phyloP scores from a whole-genome alignment of 176 grass and related monocot species.

The Phyllostachys edulis region DNA sequence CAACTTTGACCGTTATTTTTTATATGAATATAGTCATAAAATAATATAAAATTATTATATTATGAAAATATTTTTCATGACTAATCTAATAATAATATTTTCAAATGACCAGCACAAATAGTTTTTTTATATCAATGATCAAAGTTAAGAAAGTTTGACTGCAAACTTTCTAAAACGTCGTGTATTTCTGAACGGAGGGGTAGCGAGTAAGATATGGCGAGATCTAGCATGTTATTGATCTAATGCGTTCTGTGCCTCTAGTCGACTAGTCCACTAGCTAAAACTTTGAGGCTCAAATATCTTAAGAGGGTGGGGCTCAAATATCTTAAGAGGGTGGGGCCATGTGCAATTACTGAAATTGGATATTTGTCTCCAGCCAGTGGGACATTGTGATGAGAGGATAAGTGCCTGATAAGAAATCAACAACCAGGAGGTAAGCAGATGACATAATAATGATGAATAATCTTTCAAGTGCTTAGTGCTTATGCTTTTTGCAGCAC shows the following conservation, averaged over 20 bases:
- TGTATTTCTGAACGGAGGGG: no score
- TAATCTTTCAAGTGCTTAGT: not conserved
- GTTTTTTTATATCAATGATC: no score
- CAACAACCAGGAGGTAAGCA: not conserved
- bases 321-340: not conserved
- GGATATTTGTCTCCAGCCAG: slow-evolving; percentile 13
- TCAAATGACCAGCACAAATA: no score
- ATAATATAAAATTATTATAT: no score
- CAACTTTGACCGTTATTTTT: no score
- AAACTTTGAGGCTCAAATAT: slow-evolving; percentile 13
- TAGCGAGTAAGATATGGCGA: slow-evolving; percentile 17
- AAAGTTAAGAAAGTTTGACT: no score
- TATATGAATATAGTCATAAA: no score
- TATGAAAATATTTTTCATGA: no score
- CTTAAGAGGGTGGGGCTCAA: not conserved
- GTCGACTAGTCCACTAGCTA: not conserved
- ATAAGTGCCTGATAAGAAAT: slow-evolving; percentile 14
- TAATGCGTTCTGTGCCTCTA: not conserved
- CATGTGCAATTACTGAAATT: not conserved
- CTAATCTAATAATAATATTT: no score
- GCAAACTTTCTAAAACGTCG: no score
- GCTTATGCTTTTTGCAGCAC: slow-evolving; percentile 21
- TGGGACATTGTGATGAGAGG: slow-evolving; percentile 16
- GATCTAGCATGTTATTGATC: slow-evolving; percentile 25
- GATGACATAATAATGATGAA: not conserved